These are phyloP conservation scores for Pythium chondricola DNA, from an alignment of 352 stramenopile genomes.

Conservation along the genomic window DNA sequence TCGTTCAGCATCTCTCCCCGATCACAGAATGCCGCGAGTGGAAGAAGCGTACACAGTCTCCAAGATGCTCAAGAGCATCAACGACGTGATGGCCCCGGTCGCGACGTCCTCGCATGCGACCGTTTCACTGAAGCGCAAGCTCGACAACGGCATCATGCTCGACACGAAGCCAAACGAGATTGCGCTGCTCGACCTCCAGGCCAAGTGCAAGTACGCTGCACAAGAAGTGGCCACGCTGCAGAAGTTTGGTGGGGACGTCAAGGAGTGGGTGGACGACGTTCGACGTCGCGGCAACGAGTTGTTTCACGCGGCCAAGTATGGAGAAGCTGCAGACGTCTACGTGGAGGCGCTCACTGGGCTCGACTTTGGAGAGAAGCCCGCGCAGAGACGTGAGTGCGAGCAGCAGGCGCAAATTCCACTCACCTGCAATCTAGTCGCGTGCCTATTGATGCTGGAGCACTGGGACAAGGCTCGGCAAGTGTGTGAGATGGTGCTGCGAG, in stretches of 20 bases:
- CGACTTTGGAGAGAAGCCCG: conserved; percentile 38
- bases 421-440: conserved; percentile 74
- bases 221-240: conserved; percentile 36
- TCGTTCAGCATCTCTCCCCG: no score
- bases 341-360: conserved; percentile 63
- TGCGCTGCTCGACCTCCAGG: conserved; percentile 66
- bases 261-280: conserved; percentile 38
- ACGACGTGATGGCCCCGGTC: conserved; percentile 68
- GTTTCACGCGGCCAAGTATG: conserved; percentile 38
- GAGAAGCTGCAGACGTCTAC: conserved; percentile 54
- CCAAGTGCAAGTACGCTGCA: conserved; percentile 67
- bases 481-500: conserved; percentile 40
- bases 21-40: no score
- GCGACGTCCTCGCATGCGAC: conserved; percentile 34
- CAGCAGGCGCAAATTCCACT: conserved; percentile 53
- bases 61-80: conserved; percentile 81
- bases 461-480: conserved; percentile 65
- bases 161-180: conserved; percentile 71
- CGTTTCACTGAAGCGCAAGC: conserved; percentile 62
- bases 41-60: conserved; percentile 80
- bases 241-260: conserved; percentile 24
- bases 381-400: conserved; percentile 38
- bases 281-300: conserved; percentile 41
- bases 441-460: conserved; percentile 70
- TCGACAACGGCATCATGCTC: conserved; percentile 77